Evolutionary conservation across 768 basidiomycete genomes (phyloP), one percentile per base, ranked within the genome.

Genomic region (Mrakia blollopis): DNA sequence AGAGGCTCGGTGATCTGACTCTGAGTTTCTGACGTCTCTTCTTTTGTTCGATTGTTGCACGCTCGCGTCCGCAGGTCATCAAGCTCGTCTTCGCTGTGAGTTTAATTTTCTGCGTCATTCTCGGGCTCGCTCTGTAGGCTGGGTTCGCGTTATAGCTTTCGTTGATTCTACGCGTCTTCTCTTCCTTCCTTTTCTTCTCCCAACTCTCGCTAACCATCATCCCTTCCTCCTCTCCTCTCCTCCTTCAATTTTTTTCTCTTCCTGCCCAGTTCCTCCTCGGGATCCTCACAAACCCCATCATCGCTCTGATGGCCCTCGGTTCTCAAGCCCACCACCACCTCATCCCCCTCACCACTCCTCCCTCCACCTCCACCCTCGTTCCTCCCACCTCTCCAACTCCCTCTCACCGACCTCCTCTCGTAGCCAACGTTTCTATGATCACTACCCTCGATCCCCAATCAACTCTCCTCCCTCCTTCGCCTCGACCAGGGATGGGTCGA

Each of bases 251-350:
- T 14, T 21, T 2, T 39, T 68, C 35, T 44, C 35, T 39, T 32
- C 62, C 35, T 39, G 21, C 23, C 16, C 23, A 68, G 65, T 80
- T 81, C 35, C 73, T 84, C 1, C 71, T 83, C n/a, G 83, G 83
- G 2, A 81, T 81, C 81, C 63, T 83, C 28, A 84, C 83, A 18
- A 84, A 84, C 78, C 83, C 83, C 0, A 75, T 84, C 23, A 83
- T 84, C 75, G 83, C 83, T 0, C 60, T 80, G 14, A 72, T 84
- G 60, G 82, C 83, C 10, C 75, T 84, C 14, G 83, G 83, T 1
- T 81, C 80, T 73, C 83, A 84, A 77, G 82, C 83, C 60, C 82
- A 83, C 62, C 82, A 82, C 78, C 81, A 82, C 77, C 79, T 84
- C 50, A 60, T 84, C 65, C 79, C 82, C 1, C 78, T 83, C 50